phyloP scores from a whole-genome alignment of 2,329 filamentous ascomycete genomes.

The Aschersonia sp. region DNA sequence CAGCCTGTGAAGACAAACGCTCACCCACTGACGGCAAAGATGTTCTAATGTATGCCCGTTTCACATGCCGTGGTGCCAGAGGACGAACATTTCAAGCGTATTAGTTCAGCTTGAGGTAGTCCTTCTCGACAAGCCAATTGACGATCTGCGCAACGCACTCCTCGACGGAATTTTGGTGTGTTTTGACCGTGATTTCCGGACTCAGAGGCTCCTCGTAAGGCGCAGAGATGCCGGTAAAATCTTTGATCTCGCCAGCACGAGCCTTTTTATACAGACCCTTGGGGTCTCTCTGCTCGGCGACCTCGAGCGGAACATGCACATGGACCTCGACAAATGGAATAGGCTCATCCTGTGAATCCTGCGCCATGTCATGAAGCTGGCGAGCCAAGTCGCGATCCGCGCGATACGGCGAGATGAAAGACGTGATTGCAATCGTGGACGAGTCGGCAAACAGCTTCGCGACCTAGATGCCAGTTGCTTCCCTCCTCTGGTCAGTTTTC shows the following conservation, averaged over 20 bases:
- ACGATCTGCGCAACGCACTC: conserved; percentile 80
- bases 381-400: conserved; percentile 76
- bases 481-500: neutral
- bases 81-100: neutral
- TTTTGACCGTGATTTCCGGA: conserved; percentile 78
- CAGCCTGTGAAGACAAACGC: neutral
- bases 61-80: neutral
- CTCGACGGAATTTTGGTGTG: conserved; percentile 69
- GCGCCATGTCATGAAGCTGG: conserved; percentile 52
- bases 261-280: conserved; percentile 99
- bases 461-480: conserved; percentile 35
- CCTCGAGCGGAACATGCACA: conserved; percentile 80
- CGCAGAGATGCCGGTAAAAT: conserved; percentile 91
- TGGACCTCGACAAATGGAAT: conserved; percentile 90
- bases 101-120: conserved; percentile 21
- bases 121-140: conserved; percentile 59
- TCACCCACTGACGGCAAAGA: neutral
- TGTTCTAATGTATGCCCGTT: neutral
- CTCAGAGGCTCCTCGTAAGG: conserved; percentile 84
- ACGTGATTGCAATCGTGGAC: conserved; percentile 76
- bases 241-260: conserved; percentile 81
- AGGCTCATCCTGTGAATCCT: conserved; percentile 43
- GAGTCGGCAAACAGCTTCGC: conserved; percentile 93
- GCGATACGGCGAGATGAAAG: conserved; percentile 92
- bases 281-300: conserved; percentile 87